A percentile compares a stretch with the other conserved stretches of the same genome.
Evolutionary conservation across 345 rosid species (phyloP).

Genomic region (Arabis hirsuta): DNA sequence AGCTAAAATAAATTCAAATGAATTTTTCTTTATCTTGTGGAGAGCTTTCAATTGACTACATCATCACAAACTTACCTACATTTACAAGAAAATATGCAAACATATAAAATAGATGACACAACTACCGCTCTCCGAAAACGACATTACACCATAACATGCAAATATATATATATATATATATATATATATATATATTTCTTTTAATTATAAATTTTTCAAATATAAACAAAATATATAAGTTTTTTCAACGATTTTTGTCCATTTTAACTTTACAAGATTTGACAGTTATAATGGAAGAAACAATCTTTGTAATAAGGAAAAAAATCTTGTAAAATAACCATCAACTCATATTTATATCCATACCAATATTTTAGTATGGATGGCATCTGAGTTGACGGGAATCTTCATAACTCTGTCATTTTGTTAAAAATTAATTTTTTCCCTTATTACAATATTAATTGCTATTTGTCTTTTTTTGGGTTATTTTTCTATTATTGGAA

Average conservation of each 20-base stretch:
- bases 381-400: neutral
- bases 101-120: slow-evolving; percentile 32
- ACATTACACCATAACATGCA: slow-evolving; percentile 34
- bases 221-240: neutral
- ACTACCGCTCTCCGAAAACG: slow-evolving; percentile 33
- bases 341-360: too few relatives aligned
- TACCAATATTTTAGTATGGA: neutral
- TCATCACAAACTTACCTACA: slow-evolving; percentile 6
- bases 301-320: too few relatives aligned
- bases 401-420: slow-evolving; percentile 9
- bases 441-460: neutral
- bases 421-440: neutral
- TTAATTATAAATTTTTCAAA: neutral
- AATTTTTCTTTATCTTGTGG: neutral
- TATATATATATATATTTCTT: slow-evolving; percentile 8
- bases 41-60: neutral
- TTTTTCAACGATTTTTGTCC: neutral
- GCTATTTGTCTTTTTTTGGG: neutral
- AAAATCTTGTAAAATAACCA: too few relatives aligned
- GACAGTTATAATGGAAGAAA: neutral
- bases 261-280: neutral
- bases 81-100: neutral
- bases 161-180: slow-evolving; percentile 10
- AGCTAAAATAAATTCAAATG: neutral
- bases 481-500: neutral